These are phyloP conservation scores for Populus trichocarpa DNA, from an alignment of 441 rosid species.

Conservation along the genomic window DNA sequence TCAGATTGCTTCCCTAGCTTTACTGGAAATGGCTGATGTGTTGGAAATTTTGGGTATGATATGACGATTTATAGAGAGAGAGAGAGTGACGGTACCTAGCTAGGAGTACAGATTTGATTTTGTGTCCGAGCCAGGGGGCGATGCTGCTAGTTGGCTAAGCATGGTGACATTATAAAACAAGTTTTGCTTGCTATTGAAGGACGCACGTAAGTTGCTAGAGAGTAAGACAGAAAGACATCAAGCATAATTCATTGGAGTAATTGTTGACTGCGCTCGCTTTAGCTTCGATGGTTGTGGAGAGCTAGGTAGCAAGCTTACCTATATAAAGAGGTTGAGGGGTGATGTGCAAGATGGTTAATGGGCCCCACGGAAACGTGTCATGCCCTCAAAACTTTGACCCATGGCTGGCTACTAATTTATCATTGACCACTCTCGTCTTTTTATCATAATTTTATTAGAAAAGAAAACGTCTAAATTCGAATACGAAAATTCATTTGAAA, in stretches of 20 bases:
- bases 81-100: not conserved
- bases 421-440: not conserved
- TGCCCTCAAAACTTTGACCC: not conserved
- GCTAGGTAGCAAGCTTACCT: not conserved
- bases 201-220: not conserved
- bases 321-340: not conserved
- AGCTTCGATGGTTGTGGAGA: not conserved
- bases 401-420: not conserved
- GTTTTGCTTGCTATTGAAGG: not conserved
- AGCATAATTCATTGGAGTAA: too few species aligned
- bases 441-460: too few species aligned
- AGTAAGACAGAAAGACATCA: too few species aligned
- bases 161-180: not conserved
- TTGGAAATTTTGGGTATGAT: not conserved
- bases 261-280: too few species aligned
- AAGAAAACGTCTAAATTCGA: not conserved
- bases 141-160: not conserved
- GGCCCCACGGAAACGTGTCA: not conserved
- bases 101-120: not conserved
- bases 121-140: not conserved
- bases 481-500: too few species aligned
- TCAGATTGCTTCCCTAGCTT: not conserved
- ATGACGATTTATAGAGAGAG: not conserved
- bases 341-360: not conserved
- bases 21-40: not conserved